Evolutionary conservation across 257 asterid species (phyloP), one percentile per base, ranked within the genome.

Genomic region (Solanum medicagineum): DNA sequence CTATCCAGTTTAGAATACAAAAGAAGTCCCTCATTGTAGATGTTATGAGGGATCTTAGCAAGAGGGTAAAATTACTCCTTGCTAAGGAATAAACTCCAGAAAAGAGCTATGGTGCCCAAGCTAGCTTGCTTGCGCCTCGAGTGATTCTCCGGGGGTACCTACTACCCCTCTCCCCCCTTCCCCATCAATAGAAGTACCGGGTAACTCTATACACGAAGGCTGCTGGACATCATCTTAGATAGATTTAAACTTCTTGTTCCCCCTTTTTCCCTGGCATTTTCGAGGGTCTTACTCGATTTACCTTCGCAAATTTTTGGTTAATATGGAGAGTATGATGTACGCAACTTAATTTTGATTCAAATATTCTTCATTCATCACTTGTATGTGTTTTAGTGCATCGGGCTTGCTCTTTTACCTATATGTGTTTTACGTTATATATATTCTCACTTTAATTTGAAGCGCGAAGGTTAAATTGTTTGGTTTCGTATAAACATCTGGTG

Each of bases 21-120:
- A 96, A 95, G 92, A 95, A 96, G 86, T 87, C 92, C 8, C 83
- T 94, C 69, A 92, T 95, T 40, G 80, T 94, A 15, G 98, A 92
- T 77, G 94, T 93, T 17, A 94, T 95, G 95, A 87, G 89, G 89
- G 93, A 91, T 59, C 92, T 96, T 80, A 90, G 92, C 8, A 91
- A 88, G 86, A 94, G 88, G 87, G 90, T 89, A 87, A 94, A 87
- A 87, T 65, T 56, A 24, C 95, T 93, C 55, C 89, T 91, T 3
- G 84, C 92, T 1, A 92, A 87, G 81, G 90, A 91, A 74, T 29
- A 20, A 59, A 57, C 42, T 36, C 42, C 42, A 36, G 4, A 36
- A 36, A 36, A 36, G 6, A 5, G 42, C 42, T 36, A 36, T 36
- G 42, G 42, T 68, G 49, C 20, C 75, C 7, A 13, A 36, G 47